Evolutionary conservation across 495 filamentous ascomycete genomes (phyloP).

Genomic region (Cladorrhinum samala): DNA sequence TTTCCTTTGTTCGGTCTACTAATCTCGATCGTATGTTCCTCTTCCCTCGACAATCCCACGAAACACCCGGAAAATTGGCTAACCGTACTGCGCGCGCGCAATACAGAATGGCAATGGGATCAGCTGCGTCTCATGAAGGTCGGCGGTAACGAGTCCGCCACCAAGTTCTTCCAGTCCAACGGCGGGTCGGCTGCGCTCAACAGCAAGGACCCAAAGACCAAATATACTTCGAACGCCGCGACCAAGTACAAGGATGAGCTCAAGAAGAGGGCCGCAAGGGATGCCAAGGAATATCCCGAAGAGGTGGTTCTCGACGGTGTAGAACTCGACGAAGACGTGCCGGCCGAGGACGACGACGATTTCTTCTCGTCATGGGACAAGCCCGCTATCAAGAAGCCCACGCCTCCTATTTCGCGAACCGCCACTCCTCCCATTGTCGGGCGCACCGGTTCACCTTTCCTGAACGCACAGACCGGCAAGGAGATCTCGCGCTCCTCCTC

Average conservation of each 20-base stretch:
- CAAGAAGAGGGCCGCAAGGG: constrained; percentile 70
- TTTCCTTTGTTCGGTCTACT: constrained; percentile 97
- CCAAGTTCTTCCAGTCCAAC: constrained; percentile 94
- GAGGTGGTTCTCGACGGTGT: constrained; percentile 75
- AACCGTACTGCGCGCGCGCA: constrained; percentile 6
- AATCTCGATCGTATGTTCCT: constrained; percentile 84
- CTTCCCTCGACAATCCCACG: not conserved
- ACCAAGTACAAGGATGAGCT: constrained; percentile 96
- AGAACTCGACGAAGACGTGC: constrained; percentile 60
- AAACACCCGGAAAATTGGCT: constrained; percentile 6
- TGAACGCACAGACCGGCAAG: constrained; percentile 64
- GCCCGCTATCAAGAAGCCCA: constrained; percentile 92
- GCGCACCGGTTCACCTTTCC: constrained; percentile 81
- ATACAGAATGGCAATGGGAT: constrained; percentile 97
- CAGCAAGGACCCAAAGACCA: constrained; percentile 92
- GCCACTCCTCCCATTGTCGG: constrained; percentile 80
- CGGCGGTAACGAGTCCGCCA: constrained; percentile 95
- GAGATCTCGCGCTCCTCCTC: constrained; percentile 70
- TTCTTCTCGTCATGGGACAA: constrained; percentile 99
- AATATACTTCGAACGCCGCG: constrained; percentile 86
- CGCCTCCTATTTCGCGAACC: constrained; percentile 86
- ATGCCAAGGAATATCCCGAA: constrained; percentile 79
- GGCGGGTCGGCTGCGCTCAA: constrained; percentile 88
- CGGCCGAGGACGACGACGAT: constrained; percentile 79
- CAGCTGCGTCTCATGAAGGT: constrained; percentile 98